phyloP scores from a whole-genome alignment of 2,329 filamentous ascomycete genomes.

The Pyricularia sp. region DNA sequence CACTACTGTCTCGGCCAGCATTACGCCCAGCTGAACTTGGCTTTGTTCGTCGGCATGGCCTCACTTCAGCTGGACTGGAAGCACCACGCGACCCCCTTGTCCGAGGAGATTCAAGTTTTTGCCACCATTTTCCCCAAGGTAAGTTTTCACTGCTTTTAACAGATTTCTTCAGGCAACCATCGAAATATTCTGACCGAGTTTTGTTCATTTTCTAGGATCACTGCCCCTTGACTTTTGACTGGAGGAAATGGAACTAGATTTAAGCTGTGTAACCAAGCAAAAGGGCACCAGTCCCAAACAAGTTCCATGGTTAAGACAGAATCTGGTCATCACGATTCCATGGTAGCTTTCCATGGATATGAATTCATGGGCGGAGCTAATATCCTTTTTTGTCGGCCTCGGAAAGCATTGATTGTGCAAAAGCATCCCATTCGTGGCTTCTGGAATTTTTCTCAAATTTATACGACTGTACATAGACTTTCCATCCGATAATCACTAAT shows the following conservation, averaged over 20 bases:
- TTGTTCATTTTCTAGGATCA: constrained; percentile 52
- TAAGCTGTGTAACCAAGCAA: neutral
- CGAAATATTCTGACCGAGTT: neutral
- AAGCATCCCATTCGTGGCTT: neutral
- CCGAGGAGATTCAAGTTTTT: constrained; percentile 96
- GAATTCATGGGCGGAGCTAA: neutral
- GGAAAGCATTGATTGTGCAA: neutral
- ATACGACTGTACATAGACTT: neutral
- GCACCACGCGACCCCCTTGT: constrained; percentile 73
- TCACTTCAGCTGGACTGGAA: constrained; percentile 81
- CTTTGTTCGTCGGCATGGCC: constrained; percentile 83
- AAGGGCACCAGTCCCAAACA: neutral
- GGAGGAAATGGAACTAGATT: constrained; percentile 31
- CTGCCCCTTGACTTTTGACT: constrained; percentile 66
- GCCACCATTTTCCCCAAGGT: constrained; percentile 97
- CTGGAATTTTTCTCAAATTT: neutral
- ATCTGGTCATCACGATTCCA: neutral
- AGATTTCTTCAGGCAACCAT: constrained; percentile 4
- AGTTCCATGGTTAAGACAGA: neutral
- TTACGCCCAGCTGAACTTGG: constrained; percentile 84
- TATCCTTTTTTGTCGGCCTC: neutral
- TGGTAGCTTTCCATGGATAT: neutral
- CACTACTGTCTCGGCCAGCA: constrained; percentile 95
- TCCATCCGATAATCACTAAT: neutral
- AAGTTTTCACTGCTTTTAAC: constrained; percentile 24